Conservation (phyloP, 805 yeast genomes). For the Ogataea nitratoaversa region DNA sequence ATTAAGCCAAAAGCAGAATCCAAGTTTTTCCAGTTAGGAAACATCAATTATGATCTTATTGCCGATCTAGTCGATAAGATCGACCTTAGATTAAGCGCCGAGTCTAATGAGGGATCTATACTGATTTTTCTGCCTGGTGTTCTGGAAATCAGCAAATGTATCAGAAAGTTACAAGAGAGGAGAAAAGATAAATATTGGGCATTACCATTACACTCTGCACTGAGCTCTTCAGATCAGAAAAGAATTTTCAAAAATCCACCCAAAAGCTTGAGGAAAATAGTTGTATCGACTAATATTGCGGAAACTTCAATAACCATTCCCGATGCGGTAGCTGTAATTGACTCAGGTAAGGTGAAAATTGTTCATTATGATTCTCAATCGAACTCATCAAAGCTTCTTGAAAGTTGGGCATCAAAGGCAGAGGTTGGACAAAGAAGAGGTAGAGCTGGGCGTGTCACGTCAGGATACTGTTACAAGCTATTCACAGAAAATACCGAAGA, state of each 20-base stretch:
- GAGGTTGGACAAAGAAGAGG: conserved; percentile 91
- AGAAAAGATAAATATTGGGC: conserved; percentile 32
- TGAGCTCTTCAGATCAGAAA: conserved; percentile 78
- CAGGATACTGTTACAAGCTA: conserved; percentile 77
- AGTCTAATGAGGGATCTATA: conserved; percentile 61
- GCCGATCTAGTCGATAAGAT: conserved; percentile 50
- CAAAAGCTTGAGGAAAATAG: conserved; percentile 61
- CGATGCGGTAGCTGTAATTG: conserved; percentile 89
- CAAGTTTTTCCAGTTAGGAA: conserved; percentile 58
- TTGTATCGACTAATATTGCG: conserved; percentile 90
- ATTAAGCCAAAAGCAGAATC: conserved; percentile 62
- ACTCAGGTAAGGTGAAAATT: conserved; percentile 80
- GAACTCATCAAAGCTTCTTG: conserved; percentile 68
- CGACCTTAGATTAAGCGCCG: conserved; percentile 42
- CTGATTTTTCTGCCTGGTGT: conserved; percentile 88
- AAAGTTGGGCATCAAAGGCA: conserved; percentile 85
- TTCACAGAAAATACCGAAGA: conserved; percentile 62
- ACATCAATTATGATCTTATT: conserved; percentile 71
- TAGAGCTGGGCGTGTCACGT: conserved; percentile 93
- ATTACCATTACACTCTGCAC: conserved; percentile 85
- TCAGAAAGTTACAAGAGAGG: conserved; percentile 32
- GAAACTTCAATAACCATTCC: conserved; percentile 97
- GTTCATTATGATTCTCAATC: conserved; percentile 64
- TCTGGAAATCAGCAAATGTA: conserved; percentile 72
- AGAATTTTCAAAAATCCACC: conserved; percentile 62